Conservation (phyloP, 208 protist genomes). For the Trypanosoma rangeli region DNA sequence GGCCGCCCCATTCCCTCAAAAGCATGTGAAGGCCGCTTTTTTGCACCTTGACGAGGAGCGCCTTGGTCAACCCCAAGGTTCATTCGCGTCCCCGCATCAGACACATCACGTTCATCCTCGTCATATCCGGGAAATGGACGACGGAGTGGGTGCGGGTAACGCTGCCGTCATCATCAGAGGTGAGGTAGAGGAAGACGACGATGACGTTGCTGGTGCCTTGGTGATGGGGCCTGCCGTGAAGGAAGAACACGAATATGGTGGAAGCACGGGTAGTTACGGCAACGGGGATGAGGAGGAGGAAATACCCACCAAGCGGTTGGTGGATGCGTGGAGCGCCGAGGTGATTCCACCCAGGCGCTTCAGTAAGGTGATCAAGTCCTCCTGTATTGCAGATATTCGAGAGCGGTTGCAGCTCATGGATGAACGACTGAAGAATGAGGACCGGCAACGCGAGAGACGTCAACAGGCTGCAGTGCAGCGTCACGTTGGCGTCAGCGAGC, state of each 20-base stretch:
- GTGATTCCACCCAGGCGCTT: conserved; percentile 20
- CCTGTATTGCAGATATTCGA: conserved; percentile 12
- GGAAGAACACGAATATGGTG: conserved; percentile 16
- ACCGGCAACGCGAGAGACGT: background rate
- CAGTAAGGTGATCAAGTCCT: background rate
- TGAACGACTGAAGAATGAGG: conserved; percentile 3
- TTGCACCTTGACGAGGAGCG: background rate
- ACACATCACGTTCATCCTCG: background rate
- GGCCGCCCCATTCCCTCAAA: background rate
- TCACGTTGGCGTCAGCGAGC: background rate
- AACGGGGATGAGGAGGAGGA: conserved; percentile 24
- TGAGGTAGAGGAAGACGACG: background rate
- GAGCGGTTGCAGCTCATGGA: conserved; percentile 19
- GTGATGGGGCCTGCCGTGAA: background rate
- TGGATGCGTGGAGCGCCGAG: conserved; percentile 30
- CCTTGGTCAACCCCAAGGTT: background rate
- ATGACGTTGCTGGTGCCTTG: background rate
- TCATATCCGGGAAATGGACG: background rate
- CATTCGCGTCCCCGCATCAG: background rate
- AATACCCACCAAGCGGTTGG: conserved; percentile 29
- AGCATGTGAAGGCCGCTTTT: background rate
- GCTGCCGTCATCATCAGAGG: background rate
- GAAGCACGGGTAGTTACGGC: conserved; percentile 17
- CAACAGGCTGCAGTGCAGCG: background rate
- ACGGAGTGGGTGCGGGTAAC: background rate